These are phyloP conservation scores for Sphaceloma murrayae DNA, from an alignment of 2,329 filamentous ascomycete species.

Conservation along the genomic window DNA sequence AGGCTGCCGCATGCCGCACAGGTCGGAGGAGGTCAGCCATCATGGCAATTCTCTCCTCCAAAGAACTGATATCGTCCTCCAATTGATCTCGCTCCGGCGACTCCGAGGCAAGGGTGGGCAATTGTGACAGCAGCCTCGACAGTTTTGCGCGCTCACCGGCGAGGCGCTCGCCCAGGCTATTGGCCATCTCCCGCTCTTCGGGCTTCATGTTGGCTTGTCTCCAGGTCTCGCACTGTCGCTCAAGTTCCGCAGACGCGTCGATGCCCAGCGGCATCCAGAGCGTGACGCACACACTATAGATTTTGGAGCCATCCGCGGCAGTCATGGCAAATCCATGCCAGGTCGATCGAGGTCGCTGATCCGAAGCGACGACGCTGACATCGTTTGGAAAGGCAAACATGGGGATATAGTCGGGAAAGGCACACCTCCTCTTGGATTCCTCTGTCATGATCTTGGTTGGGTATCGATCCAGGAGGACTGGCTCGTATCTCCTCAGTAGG, in stretches of 20 bases:
- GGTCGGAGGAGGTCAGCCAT: slow-evolving; percentile 95
- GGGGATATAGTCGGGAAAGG: slow-evolving; percentile 92
- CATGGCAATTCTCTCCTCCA: slow-evolving; percentile 92
- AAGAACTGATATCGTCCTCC: slow-evolving; percentile 88
- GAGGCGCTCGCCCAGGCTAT: slow-evolving; percentile 79
- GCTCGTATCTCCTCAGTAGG: slow-evolving; percentile 85
- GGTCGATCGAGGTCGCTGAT: slow-evolving; percentile 86
- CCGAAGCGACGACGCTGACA: slow-evolving; percentile 90
- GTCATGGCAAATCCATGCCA: slow-evolving; percentile 99
- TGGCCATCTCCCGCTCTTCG: slow-evolving; percentile 82
- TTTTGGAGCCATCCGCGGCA: slow-evolving; percentile 76
- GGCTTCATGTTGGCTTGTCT: slow-evolving; percentile 64
- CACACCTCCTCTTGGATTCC: slow-evolving; percentile 67
- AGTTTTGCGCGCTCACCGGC: slow-evolving; percentile 81
- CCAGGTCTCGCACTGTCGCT: slow-evolving; percentile 50
- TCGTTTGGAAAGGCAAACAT: slow-evolving; percentile 99
- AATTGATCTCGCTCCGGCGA: slow-evolving; percentile 71
- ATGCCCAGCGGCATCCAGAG: slow-evolving; percentile 84
- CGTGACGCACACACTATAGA: slow-evolving; percentile 85
- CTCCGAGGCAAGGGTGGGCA: slow-evolving; percentile 72
- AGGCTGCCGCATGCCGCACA: slow-evolving; percentile 84
- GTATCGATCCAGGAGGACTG: slow-evolving; percentile 89
- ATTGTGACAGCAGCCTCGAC: slow-evolving; percentile 72
- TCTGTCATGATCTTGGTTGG: slow-evolving; percentile 74
- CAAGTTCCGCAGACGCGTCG: slow-evolving; percentile 72